Conservation (phyloP, 192 early-diverging fungal species). For the Backusella luteola region DNA sequence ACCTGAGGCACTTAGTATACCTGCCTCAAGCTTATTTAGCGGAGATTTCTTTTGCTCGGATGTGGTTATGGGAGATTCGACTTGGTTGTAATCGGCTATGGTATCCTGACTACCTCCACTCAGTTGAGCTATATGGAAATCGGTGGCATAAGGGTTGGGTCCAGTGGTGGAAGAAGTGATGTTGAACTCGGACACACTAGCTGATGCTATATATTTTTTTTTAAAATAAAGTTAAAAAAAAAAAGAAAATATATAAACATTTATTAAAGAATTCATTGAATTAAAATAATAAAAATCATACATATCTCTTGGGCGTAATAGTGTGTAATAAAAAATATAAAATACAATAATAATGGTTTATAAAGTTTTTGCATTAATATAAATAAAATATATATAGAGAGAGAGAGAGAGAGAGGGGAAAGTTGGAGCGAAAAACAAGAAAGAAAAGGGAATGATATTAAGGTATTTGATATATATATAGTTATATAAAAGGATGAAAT, state of each 20-base stretch:
- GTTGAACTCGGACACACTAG: not conserved
- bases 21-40: conserved; percentile 4
- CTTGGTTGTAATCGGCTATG: not conserved
- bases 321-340: conserved; percentile 2
- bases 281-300: conserved; percentile 4
- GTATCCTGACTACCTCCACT: not conserved
- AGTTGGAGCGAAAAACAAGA: not conserved
- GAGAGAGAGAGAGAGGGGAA: not conserved
- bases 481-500: not conserved
- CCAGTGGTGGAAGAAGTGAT: not conserved
- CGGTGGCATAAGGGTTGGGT: not conserved
- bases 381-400: not conserved
- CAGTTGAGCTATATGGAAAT: not conserved
- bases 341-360: conserved; percentile 7
- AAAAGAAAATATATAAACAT: not conserved
- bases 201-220: not conserved
- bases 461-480: not conserved
- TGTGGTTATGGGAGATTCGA: not conserved
- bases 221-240: not conserved
- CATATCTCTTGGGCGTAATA: conserved; percentile 4
- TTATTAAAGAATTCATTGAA: not conserved
- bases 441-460: not conserved
- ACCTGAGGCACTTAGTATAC: not conserved
- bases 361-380: not conserved
- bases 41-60: not conserved